phyloP scores from a whole-genome alignment of 2,329 filamentous ascomycete genomes.

The Trichoderma asperellum region DNA sequence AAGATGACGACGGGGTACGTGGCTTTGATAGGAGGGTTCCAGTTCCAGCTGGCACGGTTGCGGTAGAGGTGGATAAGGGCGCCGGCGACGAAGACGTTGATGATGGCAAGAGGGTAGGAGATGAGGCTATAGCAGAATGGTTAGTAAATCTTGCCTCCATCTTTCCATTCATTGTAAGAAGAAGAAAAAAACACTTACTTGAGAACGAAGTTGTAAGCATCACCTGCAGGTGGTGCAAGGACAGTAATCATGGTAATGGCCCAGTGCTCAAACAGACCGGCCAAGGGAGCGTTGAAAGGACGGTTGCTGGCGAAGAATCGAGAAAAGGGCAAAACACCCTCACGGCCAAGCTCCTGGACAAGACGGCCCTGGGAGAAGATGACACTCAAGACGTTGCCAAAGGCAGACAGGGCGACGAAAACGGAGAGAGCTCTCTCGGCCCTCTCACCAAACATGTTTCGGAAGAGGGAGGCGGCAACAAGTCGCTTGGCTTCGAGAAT shows the following conservation, averaged over 20 bases:
- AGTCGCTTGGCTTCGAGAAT: conserved; percentile 56
- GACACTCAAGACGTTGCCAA: conserved; percentile 68
- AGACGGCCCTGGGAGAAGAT: conserved; percentile 71
- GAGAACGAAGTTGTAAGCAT: conserved; percentile 67
- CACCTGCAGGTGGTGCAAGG: conserved; percentile 67
- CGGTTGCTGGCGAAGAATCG: conserved; percentile 66
- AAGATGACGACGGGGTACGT: conserved; percentile 59
- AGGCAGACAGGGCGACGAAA: conserved; percentile 69
- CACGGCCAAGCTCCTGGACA: conserved; percentile 67
- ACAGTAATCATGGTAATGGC: conserved; percentile 67
- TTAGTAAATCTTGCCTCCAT: conserved; percentile 14
- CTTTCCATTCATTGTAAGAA: neutral
- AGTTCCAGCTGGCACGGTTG: conserved; percentile 52
- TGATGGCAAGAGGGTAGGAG: conserved; percentile 64
- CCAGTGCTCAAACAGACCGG: conserved; percentile 67
- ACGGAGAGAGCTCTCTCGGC: conserved; percentile 65
- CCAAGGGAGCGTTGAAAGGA: conserved; percentile 65
- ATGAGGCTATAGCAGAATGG: conserved; percentile 53
- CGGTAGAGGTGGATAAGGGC: conserved; percentile 59
- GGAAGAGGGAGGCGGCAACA: conserved; percentile 59
- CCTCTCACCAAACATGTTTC: conserved; percentile 56
- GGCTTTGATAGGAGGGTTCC: conserved; percentile 60
- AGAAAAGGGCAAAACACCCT: conserved; percentile 68
- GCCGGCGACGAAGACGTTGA: conserved; percentile 59
- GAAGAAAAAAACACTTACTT: conserved; percentile 47